Conservation (phyloP, 2,329 filamentous ascomycete species). For the Diaporthe eres region DNA sequence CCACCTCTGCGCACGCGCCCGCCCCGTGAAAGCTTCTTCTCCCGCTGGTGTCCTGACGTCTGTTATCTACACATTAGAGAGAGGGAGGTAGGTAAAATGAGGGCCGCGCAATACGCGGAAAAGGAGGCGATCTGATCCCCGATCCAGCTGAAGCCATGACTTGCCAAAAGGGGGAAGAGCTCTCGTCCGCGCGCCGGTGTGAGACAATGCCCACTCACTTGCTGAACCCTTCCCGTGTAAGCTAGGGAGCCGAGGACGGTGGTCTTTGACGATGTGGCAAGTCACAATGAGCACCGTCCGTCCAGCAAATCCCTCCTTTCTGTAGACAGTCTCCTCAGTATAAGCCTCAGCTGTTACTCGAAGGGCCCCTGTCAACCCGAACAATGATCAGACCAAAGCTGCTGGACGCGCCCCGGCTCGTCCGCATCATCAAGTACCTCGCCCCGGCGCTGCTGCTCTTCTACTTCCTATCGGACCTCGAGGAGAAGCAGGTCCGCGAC, state of each 20-base stretch:
- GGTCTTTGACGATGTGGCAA: slow-evolving; percentile 29
- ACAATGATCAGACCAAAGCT: slow-evolving; percentile 43
- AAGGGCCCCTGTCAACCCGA: background rate
- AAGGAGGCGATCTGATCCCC: slow-evolving; percentile 25
- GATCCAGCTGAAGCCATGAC: slow-evolving; percentile 26
- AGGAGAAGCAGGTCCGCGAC: slow-evolving; percentile 35
- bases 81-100: no score
- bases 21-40: background rate
- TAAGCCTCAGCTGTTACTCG: background rate
- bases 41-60: background rate
- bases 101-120: background rate
- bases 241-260: slow-evolving; percentile 27
- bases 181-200: background rate
- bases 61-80: background rate
- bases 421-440: slow-evolving; percentile 47
- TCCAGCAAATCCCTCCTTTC: background rate
- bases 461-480: slow-evolving; percentile 47
- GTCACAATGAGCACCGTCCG: slow-evolving; percentile 6
- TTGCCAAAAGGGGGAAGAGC: slow-evolving; percentile 18
- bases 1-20: slow-evolving; percentile 9
- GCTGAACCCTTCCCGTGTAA: slow-evolving; percentile 21
- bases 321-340: background rate
- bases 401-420: slow-evolving; percentile 47
- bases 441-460: slow-evolving; percentile 45
- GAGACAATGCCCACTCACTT: slow-evolving; percentile 20